Base-by-base conservation (phyloP, 306 rosid genomes). In the Alnus rubra region DNA sequence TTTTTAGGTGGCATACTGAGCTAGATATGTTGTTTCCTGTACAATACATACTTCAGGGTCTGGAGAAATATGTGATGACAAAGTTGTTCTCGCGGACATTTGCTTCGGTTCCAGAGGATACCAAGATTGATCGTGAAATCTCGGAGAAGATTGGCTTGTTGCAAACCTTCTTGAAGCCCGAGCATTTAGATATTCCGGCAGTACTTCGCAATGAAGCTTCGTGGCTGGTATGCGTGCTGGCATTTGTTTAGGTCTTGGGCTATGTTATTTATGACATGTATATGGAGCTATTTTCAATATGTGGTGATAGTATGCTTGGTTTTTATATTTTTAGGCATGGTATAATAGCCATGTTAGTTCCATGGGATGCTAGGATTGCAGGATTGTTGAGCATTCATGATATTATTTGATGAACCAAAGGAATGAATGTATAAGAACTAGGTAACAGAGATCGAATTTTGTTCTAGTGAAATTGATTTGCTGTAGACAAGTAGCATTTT, bases 21-120 rank as follows among this genome's bases (percentile, higher is more conserved):
- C 31, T 18, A 12, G 37, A 15, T 59, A 30, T 35, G 19, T 48
- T 23, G 62, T 23, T 54, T 54, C 35, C 70, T 52, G 39, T 30
- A 35, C 10, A 11, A 37, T 9, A 30, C 10, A 69, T 19, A 45
- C 49, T 49, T 77, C 88, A 91, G 93, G 93, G 90, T 67, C 84
- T 91, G 80, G 93, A 91, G 79, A 89, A 91, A 78, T 91, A 91
- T 80, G 77, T 89, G 71, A 83, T 89, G 97, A 89, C 93, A 59
- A 91, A 89, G 71, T 79, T 89, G 87, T 91, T 88, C 86, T 64
- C 92, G 3, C 81, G 93, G 65, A 88, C 90, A 53, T 91, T 89
- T 11, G 62, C 86, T 69, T 82, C 87, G 78, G 78, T 78, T 58
- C 76, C 81, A 0, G 92, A 89, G 81, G 97, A 91, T 80, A 45